Conservation (phyloP, 164 flowering plant genomes). For the Houttuynia cordata region DNA sequence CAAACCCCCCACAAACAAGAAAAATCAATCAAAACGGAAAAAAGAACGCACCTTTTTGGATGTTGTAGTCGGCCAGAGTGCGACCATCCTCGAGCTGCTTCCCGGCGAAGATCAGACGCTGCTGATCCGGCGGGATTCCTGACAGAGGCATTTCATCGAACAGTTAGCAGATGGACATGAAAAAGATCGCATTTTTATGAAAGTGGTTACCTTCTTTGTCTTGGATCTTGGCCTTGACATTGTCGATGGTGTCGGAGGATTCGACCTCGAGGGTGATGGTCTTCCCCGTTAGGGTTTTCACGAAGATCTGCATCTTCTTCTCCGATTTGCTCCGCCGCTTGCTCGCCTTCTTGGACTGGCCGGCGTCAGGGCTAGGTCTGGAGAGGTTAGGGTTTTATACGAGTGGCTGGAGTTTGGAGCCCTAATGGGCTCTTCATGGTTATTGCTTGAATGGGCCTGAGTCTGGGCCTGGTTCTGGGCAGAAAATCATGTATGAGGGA, state of each 20-base stretch:
- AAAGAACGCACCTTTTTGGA: conserved; percentile 18
- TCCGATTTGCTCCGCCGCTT: background rate
- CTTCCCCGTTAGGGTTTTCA: conserved; percentile 56
- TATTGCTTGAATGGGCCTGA: too few relatives aligned
- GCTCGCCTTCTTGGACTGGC: background rate
- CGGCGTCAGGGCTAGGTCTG: background rate
- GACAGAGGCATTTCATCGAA: background rate
- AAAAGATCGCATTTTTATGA: background rate
- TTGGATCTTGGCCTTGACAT: conserved; percentile 20
- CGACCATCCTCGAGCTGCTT: conserved; percentile 25
- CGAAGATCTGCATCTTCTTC: conserved; percentile 56
- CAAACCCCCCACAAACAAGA: background rate
- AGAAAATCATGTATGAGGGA: too few relatives aligned
- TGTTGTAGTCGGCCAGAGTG: conserved; percentile 24
- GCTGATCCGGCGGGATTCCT: conserved; percentile 27
- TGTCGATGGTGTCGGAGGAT: conserved; percentile 19
- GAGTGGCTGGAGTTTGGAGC: background rate
- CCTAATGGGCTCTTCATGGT: conserved; percentile 1
- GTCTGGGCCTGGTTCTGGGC: too few relatives aligned
- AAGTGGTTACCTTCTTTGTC: conserved; percentile 22
- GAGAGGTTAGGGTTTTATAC: background rate
- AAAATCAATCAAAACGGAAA: background rate
- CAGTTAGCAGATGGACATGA: background rate
- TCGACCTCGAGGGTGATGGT: conserved; percentile 53
- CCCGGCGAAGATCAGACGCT: conserved; percentile 22